Evolutionary conservation across 345 rosid genomes (phyloP).

Genomic region (Brassica rapa): DNA sequence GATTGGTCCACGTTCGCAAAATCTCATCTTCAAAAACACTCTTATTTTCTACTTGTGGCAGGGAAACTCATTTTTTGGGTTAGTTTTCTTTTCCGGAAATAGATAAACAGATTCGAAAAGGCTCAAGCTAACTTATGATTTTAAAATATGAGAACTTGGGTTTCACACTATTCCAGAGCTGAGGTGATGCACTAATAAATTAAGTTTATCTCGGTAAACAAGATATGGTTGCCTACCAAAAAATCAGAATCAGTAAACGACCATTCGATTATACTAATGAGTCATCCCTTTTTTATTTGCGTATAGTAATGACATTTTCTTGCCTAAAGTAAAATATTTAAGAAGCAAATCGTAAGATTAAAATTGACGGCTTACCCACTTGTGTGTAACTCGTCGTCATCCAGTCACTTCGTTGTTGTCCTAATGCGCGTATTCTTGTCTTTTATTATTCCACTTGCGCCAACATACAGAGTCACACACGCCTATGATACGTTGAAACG

Average conservation of each 20-base stretch:
- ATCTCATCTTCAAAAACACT: background rate
- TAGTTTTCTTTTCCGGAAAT: slow-evolving; percentile 7
- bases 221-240: slow-evolving; percentile 27
- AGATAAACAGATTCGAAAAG: slow-evolving; percentile 10
- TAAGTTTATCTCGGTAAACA: slow-evolving; percentile 17
- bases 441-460: slow-evolving; percentile 18
- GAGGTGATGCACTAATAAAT: slow-evolving; percentile 16
- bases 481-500: background rate
- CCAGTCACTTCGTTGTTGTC: slow-evolving; percentile 32
- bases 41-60: background rate
- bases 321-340: background rate
- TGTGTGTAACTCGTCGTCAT: slow-evolving; percentile 26
- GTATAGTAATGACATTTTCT: slow-evolving; percentile 25
- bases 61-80: background rate
- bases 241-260: background rate
- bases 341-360: background rate
- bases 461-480: background rate
- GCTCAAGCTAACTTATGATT: background rate
- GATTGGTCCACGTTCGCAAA: background rate
- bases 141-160: background rate
- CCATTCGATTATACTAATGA: slow-evolving; percentile 13
- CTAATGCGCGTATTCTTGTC: slow-evolving; percentile 10
- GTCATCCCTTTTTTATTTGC: background rate
- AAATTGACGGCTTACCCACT: slow-evolving; percentile 1
- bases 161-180: slow-evolving; percentile 3